phyloP scores from a whole-genome alignment of 2,329 filamentous ascomycete genomes.

The Colletotrichum magnum region DNA sequence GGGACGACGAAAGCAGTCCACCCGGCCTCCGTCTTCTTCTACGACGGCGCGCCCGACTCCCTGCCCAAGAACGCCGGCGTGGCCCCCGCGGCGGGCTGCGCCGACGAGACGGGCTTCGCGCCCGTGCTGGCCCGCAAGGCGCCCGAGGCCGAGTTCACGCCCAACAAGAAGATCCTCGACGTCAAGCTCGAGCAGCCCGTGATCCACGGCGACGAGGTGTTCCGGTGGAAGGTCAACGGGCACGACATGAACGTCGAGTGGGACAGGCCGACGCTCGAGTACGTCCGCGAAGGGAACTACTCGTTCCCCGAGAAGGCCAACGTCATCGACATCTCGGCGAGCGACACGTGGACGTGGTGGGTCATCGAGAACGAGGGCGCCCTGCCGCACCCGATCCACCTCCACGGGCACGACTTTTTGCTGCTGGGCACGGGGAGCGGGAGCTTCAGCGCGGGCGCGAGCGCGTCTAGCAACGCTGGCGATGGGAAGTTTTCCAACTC shows the following conservation, averaged over 20 bases:
- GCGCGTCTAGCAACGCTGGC: too few relatives aligned
- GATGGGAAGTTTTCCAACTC: neutral
- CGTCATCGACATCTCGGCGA: conserved; percentile 40
- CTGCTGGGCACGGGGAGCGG: conserved; percentile 46
- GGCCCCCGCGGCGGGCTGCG: conserved; percentile 41
- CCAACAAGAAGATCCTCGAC: conserved; percentile 43
- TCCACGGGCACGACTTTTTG: conserved; percentile 61
- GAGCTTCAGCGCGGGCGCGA: conserved; percentile 34
- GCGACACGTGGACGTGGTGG: conserved; percentile 50
- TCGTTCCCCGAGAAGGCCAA: conserved; percentile 42
- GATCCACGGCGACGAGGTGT: conserved; percentile 38
- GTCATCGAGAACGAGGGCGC: conserved; percentile 48
- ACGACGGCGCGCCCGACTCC: conserved; percentile 50
- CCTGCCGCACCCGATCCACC: conserved; percentile 62
- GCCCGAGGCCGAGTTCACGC: conserved; percentile 44
- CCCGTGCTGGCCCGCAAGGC: conserved; percentile 46
- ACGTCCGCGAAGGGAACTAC: conserved; percentile 42
- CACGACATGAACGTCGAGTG: conserved; percentile 53
- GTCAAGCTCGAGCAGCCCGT: conserved; percentile 41
- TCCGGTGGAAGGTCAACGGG: conserved; percentile 51
- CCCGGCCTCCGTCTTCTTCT: conserved; percentile 55
- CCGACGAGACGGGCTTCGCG: conserved; percentile 42
- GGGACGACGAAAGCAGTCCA: conserved; percentile 47
- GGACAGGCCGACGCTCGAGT: conserved; percentile 55
- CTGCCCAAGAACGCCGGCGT: conserved; percentile 48